Base-by-base conservation (phyloP, 768 basidiomycete genomes). In the Chiua virens region DNA sequence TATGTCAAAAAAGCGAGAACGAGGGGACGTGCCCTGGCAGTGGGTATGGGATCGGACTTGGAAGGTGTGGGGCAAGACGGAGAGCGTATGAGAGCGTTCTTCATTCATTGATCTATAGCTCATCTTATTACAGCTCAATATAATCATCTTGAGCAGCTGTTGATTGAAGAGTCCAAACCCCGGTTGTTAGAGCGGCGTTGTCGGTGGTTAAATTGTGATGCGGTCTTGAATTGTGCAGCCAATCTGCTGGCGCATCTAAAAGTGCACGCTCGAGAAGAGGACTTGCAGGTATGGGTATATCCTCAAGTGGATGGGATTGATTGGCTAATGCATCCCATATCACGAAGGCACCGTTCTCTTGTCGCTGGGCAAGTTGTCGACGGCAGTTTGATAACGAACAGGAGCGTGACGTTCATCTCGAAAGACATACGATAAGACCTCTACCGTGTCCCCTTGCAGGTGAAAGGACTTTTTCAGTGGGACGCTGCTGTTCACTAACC, bases 311-410 rank as follows among this genome's bases (percentile, higher is more conserved):
- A 25, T 42, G 38, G 15, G 13, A 18, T 39, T 13, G 44, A 45
- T 34, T 50, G 23, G 38, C 34, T 63, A 23, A 53, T 55, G n/a
- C 37, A 49, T 25, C 21, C 44, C 39, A 48, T 23, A n/a, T 46
- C 21, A 45, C 20, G 27, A 55, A 78, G 73, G 61, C 58, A n/a
- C 62, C 65, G 13, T 80, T 72, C 55, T 57, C 64, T 32, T 86
- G 85, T 64, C 70, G 62, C 41, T 88, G 87, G 87, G 71, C 75
- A 17, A 69, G 70, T 25, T 89, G 86, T 62, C 72, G 73, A n/a
- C 70, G 70, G 27, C 69, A 62, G 49, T 77, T 78, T 63, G 45
- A 47, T n/a, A 59, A 61, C 42, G 62, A 63, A 38, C 65, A 69
- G 38, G 58, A 71, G 42, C 65, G 80, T 50, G 66, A 67, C 36